Base-by-base conservation (phyloP, 2,329 filamentous ascomycete species). In the Chaetomium sp. region DNA sequence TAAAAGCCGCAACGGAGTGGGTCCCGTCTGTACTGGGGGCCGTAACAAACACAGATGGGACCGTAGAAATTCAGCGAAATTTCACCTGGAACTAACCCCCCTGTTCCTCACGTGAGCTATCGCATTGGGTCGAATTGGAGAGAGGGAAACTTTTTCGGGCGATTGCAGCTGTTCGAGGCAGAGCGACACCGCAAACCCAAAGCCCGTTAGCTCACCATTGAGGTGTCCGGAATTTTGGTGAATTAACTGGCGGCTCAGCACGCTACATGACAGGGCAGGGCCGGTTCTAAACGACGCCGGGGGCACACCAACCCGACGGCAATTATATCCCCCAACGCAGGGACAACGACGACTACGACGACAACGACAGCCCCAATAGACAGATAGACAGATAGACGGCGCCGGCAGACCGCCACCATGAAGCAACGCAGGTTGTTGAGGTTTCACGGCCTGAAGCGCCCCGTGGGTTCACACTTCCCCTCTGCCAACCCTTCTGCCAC, bases 401-500 rank as follows among this genome's bases (percentile, higher is more conserved):
- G 7, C 45, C 45, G 8, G 12, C n/a, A 58, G 9, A 12, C 21
- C 23, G 29, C 70, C 77, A 80, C 77, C 62, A 82, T 84, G 81
- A 81, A 72, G 70, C 69, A 73, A n/a, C 83, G 85, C 73, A 82
- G 83, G 77, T 80, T 86, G 72, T 82, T 80, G 74, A 85, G 86
- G 75, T 90, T 87, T 72, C 88, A 91, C 78, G 85, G 83, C 74
- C 82, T 92, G 65, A 87, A 83, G 75, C 82, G 84, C 74, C 82
- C 86, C 69, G 89, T 91, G 81, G 75, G 87, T 78, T 27, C 23
- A 47, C 21, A 12, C 45, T 21, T 16, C 29, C 29, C 38, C 23
- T 19, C 35, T 16, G 2, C 38, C 38, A 42, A 7, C 23, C 5
- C 38, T 35, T 57, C 23, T 23, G 9, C 49, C 21, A 60, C 60